A percentile compares a stretch with the other conserved stretches of the same genome.
These are phyloP conservation scores for Euphorbia peplus DNA, from an alignment of 345 rosid genomes.

Conservation along the genomic window DNA sequence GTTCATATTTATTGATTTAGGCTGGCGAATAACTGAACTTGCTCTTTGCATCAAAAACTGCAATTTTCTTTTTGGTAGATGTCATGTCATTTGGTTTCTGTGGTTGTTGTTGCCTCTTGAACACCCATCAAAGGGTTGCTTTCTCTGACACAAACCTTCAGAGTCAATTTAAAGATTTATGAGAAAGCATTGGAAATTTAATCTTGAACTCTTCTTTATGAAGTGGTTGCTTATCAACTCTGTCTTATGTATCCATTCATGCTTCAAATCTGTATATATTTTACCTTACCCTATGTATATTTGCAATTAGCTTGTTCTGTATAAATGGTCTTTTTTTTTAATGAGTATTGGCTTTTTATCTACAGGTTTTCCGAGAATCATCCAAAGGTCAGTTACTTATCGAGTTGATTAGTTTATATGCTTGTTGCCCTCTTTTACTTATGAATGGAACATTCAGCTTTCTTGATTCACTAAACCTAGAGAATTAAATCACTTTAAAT, in stretches of 20 bases:
- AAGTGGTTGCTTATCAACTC: background rate
- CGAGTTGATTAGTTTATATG: conserved; percentile 4
- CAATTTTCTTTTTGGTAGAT: background rate
- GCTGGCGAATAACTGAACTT: background rate
- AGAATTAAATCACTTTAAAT: background rate
- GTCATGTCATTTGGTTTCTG: background rate
- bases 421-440: conserved; percentile 5
- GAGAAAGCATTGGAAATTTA: background rate
- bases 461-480: background rate
- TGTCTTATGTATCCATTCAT: background rate
- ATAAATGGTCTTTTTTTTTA: background rate
- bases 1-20: background rate
- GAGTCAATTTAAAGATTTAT: background rate
- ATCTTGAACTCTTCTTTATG: background rate
- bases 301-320: conserved; percentile 4
- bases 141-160: background rate
- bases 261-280: background rate
- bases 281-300: background rate
- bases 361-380: conserved; percentile 79
- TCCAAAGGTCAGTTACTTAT: conserved; percentile 52
- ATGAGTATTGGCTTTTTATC: conserved; percentile 15
- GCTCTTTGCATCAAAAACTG: background rate
- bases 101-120: background rate
- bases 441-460: background rate
- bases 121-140: background rate